Evolutionary conservation across 768 basidiomycete species (phyloP).

Genomic region (Serpula lacrymans): DNA sequence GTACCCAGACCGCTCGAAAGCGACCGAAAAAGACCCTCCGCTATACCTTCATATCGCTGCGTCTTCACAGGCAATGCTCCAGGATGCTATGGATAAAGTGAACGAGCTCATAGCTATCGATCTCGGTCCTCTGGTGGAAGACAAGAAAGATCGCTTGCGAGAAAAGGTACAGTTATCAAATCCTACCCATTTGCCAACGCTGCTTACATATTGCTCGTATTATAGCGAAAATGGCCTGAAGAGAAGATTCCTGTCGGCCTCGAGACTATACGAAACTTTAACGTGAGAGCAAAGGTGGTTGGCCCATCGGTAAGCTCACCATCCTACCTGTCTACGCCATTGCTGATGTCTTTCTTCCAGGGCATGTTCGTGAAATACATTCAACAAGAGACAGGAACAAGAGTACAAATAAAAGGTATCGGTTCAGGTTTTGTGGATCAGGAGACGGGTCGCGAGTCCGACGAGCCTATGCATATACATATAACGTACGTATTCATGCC

Average conservation of each 20-base stretch:
- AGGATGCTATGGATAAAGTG: slow-evolving; percentile 65
- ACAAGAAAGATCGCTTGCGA: slow-evolving; percentile 64
- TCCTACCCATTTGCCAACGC: slow-evolving; percentile 1
- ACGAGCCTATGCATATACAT: slow-evolving; percentile 89
- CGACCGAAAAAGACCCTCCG: slow-evolving; percentile 90
- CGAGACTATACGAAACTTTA: slow-evolving; percentile 93
- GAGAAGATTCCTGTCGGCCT: slow-evolving; percentile 89
- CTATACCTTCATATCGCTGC: slow-evolving; percentile 93
- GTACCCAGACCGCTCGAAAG: slow-evolving; percentile 92
- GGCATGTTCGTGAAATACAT: slow-evolving; percentile 99
- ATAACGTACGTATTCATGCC: slow-evolving; percentile 61
- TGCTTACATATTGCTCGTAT: slow-evolving; percentile 9
- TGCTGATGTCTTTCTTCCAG: slow-evolving; percentile 32
- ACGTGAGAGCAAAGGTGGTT: slow-evolving; percentile 95
- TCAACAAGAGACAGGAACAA: slow-evolving; percentile 91
- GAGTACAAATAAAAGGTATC: slow-evolving; percentile 95
- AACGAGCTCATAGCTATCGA: slow-evolving; percentile 73
- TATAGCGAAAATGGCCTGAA: slow-evolving; percentile 94
- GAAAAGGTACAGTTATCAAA: slow-evolving; percentile 49
- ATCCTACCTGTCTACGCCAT: too few species aligned
- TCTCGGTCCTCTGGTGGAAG: slow-evolving; percentile 78
- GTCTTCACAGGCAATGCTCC: slow-evolving; percentile 57
- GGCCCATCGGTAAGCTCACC: slow-evolving; percentile 72
- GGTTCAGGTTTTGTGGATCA: slow-evolving; percentile 95
- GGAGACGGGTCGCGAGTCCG: slow-evolving; percentile 83